phyloP scores from a whole-genome alignment of 1,284 basidiomycete species.

The Termitomyces sp. region DNA sequence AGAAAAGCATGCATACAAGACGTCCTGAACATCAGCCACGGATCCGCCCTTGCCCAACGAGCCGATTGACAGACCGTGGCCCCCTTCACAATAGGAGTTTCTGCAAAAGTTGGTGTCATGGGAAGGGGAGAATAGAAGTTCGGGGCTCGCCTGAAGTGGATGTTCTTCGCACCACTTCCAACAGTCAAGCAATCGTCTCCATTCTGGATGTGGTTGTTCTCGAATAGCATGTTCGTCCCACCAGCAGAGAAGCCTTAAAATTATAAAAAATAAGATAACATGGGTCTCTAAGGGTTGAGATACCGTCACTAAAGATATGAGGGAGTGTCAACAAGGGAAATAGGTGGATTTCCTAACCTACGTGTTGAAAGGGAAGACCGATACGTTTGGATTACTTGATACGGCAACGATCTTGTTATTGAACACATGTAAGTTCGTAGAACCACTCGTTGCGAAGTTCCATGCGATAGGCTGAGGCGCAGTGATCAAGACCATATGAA shows the following conservation, averaged over 20 bases:
- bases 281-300: background rate
- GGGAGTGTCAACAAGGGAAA: background rate
- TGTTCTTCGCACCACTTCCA: constrained; percentile 50
- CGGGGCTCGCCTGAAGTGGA: constrained; percentile 41
- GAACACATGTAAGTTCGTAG: constrained; percentile 44
- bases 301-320: constrained; percentile 30
- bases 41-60: constrained; percentile 48
- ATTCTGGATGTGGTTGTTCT: constrained; percentile 52
- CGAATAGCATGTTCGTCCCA: constrained; percentile 52
- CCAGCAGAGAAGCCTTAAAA: constrained; percentile 48
- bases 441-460: constrained; percentile 50
- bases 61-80: constrained; percentile 58
- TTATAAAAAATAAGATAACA: background rate
- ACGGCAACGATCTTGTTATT: constrained; percentile 51
- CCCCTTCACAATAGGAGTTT: constrained; percentile 49
- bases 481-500: background rate
- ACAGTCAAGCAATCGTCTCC: constrained; percentile 62
- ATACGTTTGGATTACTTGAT: constrained; percentile 32
- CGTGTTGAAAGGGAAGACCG: constrained; percentile 64
- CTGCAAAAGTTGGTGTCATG: constrained; percentile 20
- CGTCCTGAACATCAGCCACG: constrained; percentile 49
- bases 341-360: constrained; percentile 24
- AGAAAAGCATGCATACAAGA: constrained; percentile 35
- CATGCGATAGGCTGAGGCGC: constrained; percentile 47
- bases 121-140: background rate